Evolutionary conservation across 441 rosid species (phyloP).

Genomic region (Biscutella auriculata): DNA sequence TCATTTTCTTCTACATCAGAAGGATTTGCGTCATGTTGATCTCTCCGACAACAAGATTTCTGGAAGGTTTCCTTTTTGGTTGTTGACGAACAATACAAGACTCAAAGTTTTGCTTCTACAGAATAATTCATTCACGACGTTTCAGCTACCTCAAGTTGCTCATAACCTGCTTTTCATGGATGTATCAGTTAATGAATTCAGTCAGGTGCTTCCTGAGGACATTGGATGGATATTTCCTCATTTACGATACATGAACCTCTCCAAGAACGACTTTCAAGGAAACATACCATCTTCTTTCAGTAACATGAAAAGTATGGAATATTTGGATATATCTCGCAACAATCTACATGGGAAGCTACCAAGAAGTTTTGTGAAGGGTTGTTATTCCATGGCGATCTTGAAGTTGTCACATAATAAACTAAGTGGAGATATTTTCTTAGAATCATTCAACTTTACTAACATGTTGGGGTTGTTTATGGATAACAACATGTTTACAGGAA

Average conservation of each 20-base stretch:
- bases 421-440: not conserved
- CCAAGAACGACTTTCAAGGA: constrained; percentile 1
- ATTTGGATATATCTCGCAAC: constrained; percentile 14
- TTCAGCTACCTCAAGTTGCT: not conserved
- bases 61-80: constrained; percentile 4
- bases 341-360: constrained; percentile 9
- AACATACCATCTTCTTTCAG: constrained; percentile 6
- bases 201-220: not conserved
- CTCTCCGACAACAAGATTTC: constrained; percentile 8
- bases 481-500: constrained; percentile 16
- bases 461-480: not conserved
- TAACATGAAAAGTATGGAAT: not conserved
- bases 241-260: not conserved
- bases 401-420: constrained; percentile 9
- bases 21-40: constrained; percentile 1
- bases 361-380: not conserved
- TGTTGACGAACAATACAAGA: constrained; percentile 4
- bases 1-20: constrained; percentile 8
- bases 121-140: not conserved
- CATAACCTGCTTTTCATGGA: not conserved
- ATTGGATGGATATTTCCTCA: constrained; percentile 3
- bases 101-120: not conserved
- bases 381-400: accelerated
- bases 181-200: not conserved
- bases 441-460: not conserved